Conservation (phyloP, 2,329 filamentous ascomycete species). For the Epichloe baconii region DNA sequence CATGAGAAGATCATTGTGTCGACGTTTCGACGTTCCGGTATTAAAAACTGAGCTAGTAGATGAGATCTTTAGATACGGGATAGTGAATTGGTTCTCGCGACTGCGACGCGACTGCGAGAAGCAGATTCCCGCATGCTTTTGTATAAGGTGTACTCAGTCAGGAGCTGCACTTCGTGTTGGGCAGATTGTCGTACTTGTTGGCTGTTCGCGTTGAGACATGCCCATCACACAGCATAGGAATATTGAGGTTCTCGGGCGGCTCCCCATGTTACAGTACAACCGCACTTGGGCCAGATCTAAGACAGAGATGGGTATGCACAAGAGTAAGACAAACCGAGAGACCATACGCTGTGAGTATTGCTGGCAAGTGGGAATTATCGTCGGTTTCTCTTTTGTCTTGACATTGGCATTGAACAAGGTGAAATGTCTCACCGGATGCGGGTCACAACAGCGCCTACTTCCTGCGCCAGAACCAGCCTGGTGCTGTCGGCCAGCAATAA, state of each 20-base stretch:
- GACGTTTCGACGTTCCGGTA: not conserved
- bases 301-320: not conserved
- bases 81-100: not conserved
- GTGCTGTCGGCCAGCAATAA: not conserved
- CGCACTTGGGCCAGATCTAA: not conserved
- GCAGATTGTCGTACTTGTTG: not conserved
- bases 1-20: slow-evolving; percentile 3
- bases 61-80: not conserved
- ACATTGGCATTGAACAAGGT: not conserved
- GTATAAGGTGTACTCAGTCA: not conserved
- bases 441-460: not conserved
- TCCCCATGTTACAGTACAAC: not conserved
- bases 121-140: not conserved
- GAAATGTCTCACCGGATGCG: not conserved
- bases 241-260: not conserved
- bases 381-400: not conserved
- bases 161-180: not conserved
- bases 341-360: not conserved
- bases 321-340: not conserved
- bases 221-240: not conserved
- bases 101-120: too few species aligned
- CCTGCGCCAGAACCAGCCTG: not conserved
- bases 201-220: not conserved
- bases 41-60: not conserved
- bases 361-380: not conserved